Evolutionary conservation across 257 asterid species (phyloP).

Genomic region (Lantana camara): DNA sequence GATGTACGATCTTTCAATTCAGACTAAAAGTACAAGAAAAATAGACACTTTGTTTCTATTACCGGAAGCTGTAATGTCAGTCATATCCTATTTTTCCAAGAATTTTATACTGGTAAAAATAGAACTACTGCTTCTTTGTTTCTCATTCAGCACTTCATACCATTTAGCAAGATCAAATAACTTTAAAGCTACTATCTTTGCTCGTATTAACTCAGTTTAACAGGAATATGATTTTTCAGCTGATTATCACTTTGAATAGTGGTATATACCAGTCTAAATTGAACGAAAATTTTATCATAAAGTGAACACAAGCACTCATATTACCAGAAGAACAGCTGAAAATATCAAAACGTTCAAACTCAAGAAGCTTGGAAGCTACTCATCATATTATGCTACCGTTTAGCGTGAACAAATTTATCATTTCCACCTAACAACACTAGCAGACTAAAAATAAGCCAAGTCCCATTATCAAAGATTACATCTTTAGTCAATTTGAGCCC

Average conservation of each 20-base stretch:
- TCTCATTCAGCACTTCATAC: not conserved
- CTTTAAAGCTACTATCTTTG: too few relatives aligned
- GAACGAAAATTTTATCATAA: not conserved
- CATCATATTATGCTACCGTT: too few relatives aligned
- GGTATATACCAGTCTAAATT: not conserved
- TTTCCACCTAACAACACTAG: constrained; percentile 15
- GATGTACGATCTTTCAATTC: constrained; percentile 52
- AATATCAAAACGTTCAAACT: not conserved
- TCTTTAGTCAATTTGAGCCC: constrained; percentile 16
- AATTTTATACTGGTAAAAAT: not conserved
- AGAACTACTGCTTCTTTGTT: not conserved
- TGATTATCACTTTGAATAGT: not conserved
- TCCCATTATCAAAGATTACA: constrained; percentile 16
- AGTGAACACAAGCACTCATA: not conserved
- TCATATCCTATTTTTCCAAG: not conserved
- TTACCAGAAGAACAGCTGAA: too few relatives aligned
- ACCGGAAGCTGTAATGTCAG: not conserved
- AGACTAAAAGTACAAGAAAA: constrained; percentile 32
- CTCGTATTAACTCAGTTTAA: not conserved
- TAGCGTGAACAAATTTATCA: not conserved
- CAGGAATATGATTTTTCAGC: not conserved
- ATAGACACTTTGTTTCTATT: constrained; percentile 10
- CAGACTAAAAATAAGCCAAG: constrained; percentile 11
- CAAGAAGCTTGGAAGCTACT: not conserved
- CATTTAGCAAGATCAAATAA: too few relatives aligned